These are phyloP conservation scores for Aleurites moluccanus DNA, from an alignment of 441 rosid species.

Conservation along the genomic window DNA sequence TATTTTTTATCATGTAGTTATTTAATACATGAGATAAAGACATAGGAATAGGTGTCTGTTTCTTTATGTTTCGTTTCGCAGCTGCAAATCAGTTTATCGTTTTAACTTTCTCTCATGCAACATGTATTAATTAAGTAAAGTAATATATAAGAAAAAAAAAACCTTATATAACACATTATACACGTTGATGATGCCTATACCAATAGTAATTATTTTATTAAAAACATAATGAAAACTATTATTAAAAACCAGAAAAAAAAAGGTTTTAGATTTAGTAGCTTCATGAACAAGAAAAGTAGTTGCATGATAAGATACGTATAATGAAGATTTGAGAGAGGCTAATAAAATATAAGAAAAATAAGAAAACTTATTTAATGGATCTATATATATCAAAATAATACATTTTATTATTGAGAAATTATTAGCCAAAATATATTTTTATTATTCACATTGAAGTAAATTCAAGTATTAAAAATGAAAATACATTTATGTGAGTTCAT, in stretches of 20 bases:
- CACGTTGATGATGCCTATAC: not conserved
- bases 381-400: no score
- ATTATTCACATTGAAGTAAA: no score
- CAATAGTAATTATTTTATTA: not conserved
- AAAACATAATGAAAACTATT: no score
- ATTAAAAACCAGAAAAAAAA: no score
- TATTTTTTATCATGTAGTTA: not conserved
- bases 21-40: conserved; percentile 22
- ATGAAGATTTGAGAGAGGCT: not conserved
- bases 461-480: no score
- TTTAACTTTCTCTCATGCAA: conserved; percentile 17
- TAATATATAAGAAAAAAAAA: not conserved
- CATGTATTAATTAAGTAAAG: not conserved
- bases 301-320: not conserved
- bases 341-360: not conserved
- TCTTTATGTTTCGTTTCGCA: not conserved
- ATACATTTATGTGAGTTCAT: no score
- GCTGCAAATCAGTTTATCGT: not conserved
- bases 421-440: no score
- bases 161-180: not conserved
- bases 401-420: no score
- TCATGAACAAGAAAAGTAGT: not conserved
- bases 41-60: conserved; percentile 16
- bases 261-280: not conserved
- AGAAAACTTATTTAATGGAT: not conserved